A percentile compares a stretch with the other conserved stretches of the same genome.
phyloP scores from a whole-genome alignment of 164 flowering plant species.

The Vitis rupestris region DNA sequence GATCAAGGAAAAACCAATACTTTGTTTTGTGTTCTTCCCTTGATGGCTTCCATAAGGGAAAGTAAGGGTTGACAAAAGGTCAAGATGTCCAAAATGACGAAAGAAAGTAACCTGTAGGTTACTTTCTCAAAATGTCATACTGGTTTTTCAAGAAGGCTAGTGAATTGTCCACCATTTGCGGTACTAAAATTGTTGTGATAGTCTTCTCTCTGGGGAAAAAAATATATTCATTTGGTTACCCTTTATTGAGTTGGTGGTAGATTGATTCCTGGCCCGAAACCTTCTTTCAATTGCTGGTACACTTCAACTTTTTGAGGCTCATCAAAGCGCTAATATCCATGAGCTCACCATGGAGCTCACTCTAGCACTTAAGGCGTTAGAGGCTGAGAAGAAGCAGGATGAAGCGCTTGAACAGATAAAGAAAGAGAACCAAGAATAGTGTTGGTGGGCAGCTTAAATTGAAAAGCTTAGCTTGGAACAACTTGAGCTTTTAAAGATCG shows the following conservation, averaged over 20 bases:
- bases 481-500: conserved; percentile 34
- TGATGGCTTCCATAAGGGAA: conserved; percentile 20
- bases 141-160: conserved; percentile 76
- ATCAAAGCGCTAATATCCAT: conserved; percentile 20
- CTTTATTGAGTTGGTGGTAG: conserved; percentile 44
- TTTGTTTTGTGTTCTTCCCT: neutral
- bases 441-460: conserved; percentile 59
- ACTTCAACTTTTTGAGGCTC: conserved; percentile 21
- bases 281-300: neutral
- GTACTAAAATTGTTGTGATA: conserved; percentile 49
- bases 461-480: conserved; percentile 35
- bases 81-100: conserved; percentile 41
- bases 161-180: conserved; percentile 74
- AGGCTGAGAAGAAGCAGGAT: conserved; percentile 44
- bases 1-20: too few relatives aligned
- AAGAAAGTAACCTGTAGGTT: conserved; percentile 47
- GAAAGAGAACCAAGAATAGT: conserved; percentile 15
- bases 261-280: conserved; percentile 29
- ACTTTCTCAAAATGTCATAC: conserved; percentile 73
- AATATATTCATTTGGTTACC: conserved; percentile 70
- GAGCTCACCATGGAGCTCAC: conserved; percentile 49
- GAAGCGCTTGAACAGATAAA: conserved; percentile 24
- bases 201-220: conserved; percentile 74
- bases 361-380: conserved; percentile 35
- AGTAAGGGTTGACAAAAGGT: conserved; percentile 67